Evolutionary conservation across 208 protist genomes (phyloP), one percentile per base, ranked within the genome.

Genomic region (Trypanosoma boissoni): DNA sequence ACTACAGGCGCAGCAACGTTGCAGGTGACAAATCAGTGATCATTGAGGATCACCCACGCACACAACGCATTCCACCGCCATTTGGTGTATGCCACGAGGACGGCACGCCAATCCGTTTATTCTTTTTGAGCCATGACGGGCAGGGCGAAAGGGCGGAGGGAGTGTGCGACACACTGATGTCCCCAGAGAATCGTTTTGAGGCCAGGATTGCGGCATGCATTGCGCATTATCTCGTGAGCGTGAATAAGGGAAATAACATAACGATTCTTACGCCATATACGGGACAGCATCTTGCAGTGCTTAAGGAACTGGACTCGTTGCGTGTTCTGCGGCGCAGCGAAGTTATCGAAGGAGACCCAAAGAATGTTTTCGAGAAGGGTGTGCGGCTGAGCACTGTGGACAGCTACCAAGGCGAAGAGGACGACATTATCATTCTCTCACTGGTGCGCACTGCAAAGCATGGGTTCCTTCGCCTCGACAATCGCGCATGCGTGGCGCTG

Each of bases 331-430:
- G 49, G 18, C 41, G 49, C 43, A 12, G 12, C 14, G 26, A 37
- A 20, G 7, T 10, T 4, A 54, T 29, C 14, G 9, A 36, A 8
- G 16, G 8, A 7, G 20, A 10, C 45, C 8, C 16, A 28, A 58
- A 31, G 48, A 6, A 58, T 58, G 27, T 58, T 36, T n/a, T 9
- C 20, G 7, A 36, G 6, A 14, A 21, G 20, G 12, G 44, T 6
- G 23, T 63, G 6, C 49, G 31, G n/a, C 31, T 83, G 32, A 12
- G 50, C n/a, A 93, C 87, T 4, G 54, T 96, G 1, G 88, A 95
- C 71, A 62, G 72, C 51, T 94, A 68, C 61, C 89, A 96, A 45
- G 88, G 89, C 16, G 69, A 86, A 45, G 88, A 95, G 70, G 68
- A 68, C 18, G 73, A 92, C 18, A 43, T 95, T 14, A 69, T 96